These are phyloP conservation scores for Talaromyces proteolyticus DNA, from an alignment of 495 filamentous ascomycete genomes.

Conservation along the genomic window DNA sequence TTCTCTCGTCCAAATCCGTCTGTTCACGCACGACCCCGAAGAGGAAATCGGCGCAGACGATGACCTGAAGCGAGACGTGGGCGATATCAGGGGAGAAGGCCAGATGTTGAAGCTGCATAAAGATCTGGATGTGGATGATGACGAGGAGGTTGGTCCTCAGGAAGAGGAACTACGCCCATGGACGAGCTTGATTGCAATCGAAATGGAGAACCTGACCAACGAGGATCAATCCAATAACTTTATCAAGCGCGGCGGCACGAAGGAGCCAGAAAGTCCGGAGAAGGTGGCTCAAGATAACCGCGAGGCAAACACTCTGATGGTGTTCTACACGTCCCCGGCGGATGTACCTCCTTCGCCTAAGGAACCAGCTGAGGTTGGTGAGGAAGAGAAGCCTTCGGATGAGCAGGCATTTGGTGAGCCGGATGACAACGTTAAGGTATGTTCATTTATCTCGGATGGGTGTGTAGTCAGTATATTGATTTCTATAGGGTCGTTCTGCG, in stretches of 20 bases:
- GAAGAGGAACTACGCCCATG: conserved; percentile 44
- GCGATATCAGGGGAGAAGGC: conserved; percentile 71
- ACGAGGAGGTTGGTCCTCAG: conserved; percentile 50
- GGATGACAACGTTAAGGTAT: conserved; percentile 41
- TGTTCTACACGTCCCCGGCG: conserved; percentile 63
- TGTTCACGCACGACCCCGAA: conserved; percentile 75
- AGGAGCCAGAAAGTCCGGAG: conserved; percentile 55
- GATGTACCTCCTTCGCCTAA: conserved; percentile 75
- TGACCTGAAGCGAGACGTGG: conserved; percentile 59
- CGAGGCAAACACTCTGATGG: conserved; percentile 77
- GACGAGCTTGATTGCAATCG: conserved; percentile 39
- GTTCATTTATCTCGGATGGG: conserved; percentile 4
- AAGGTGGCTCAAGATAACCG: conserved; percentile 62
- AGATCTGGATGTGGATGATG: conserved; percentile 55
- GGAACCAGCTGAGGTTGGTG: conserved; percentile 53
- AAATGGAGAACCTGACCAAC: conserved; percentile 48
- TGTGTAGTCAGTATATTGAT: conserved; percentile 1
- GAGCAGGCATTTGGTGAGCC: conserved; percentile 42
- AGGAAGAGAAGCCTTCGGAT: conserved; percentile 26
- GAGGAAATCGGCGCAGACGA: conserved; percentile 70
- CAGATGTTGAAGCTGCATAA: conserved; percentile 72
- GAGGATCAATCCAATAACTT: conserved; percentile 50
- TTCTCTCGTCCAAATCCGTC: conserved; percentile 61
- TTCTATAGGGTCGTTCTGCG: conserved; percentile 34
- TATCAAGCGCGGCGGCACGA: conserved; percentile 57